Base-by-base conservation (phyloP, 768 basidiomycete genomes). In the Ephemerocybe angulata region DNA sequence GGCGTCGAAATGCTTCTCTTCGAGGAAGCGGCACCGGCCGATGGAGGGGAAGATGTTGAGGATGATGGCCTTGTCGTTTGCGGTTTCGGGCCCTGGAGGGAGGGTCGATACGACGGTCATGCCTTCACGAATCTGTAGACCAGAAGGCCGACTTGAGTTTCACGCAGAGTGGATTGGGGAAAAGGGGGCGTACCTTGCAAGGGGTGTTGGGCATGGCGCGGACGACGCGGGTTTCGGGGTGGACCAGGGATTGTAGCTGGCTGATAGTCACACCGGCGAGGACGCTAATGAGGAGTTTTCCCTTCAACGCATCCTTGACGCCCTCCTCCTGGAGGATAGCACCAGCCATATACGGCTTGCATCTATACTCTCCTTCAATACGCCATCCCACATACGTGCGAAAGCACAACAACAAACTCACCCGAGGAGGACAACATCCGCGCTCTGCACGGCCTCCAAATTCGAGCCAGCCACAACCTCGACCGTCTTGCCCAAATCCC, bases 181-280 rank as follows among this genome's bases (percentile, higher is more conserved):
- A 25, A 31, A 19, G 6, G 29, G 24, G n/a, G 24, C 82, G 55
- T 57, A 94, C 96, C 70, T 91, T 91, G 75, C 90, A 93, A 19
- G 97, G 94, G 2, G 96, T 98, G 66, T 99, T 99, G 60, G 97
- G 95, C 97, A 99, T 99, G 11, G 93, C 91, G 54, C 97, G 86
- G 56, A 98, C 86, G 56, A 98, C 88, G 61, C 83, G 85, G 40
- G 92, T 93, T n/a, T 77, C 78, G 2, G 86, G 78, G 24, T 75
- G 74, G 29, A 94, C 90, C 88, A 88, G 89, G 4, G 70, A 77
- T 42, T 77, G 71, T 33, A 98, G 75, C 69, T 98, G 95, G 30
- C 76, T 58, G 59, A 98, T 88, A 27, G 90, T 98, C 4, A 97
- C 88, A 60, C 97, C 97, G n/a, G 97, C 95, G 29, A 98, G 86